Evolutionary conservation across 2,329 filamentous ascomycete genomes (phyloP).

Genomic region (Talaromyces sp.): DNA sequence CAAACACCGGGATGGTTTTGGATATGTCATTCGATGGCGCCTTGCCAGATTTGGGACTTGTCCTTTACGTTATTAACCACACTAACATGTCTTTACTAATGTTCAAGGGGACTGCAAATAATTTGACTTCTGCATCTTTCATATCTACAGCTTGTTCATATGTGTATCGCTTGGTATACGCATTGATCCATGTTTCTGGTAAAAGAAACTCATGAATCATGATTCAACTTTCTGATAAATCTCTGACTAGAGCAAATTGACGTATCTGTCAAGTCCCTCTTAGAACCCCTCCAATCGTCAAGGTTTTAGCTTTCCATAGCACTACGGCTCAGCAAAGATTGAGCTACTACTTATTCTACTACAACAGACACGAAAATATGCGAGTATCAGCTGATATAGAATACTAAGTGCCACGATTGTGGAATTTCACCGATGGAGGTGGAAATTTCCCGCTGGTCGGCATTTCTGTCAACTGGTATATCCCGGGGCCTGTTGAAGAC

Average conservation of each 20-base stretch:
- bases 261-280: too few relatives aligned
- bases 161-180: too few relatives aligned
- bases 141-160: too few relatives aligned
- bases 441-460: neutral
- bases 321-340: neutral
- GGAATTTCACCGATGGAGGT: neutral
- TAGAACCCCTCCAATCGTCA: neutral
- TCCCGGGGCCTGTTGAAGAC: neutral
- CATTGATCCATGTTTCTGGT: too few relatives aligned
- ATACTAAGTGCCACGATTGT: neutral
- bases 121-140: neutral
- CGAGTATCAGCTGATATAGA: neutral
- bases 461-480: neutral
- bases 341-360: neutral
- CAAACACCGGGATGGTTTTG: neutral
- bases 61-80: neutral
- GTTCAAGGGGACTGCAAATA: neutral
- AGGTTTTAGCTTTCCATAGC: neutral
- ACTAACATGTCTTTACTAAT: neutral
- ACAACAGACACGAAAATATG: neutral
- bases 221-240: too few relatives aligned
- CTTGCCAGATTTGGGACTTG: neutral
- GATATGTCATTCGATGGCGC: neutral
- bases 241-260: neutral
- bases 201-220: too few relatives aligned